phyloP scores from a whole-genome alignment of 805 yeast species.

The Ogataea ganodermae region DNA sequence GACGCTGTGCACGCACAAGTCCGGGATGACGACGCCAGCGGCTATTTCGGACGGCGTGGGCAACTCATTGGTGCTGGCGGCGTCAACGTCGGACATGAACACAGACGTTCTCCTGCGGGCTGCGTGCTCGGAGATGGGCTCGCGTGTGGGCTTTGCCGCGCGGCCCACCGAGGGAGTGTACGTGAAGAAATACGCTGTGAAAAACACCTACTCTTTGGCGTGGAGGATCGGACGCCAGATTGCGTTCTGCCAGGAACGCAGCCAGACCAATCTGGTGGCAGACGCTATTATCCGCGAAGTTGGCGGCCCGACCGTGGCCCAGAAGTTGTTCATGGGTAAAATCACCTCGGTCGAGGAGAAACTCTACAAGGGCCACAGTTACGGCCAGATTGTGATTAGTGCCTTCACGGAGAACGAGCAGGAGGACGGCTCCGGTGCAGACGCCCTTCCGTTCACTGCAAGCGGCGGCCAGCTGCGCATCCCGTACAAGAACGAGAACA shows the following conservation, averaged over 20 bases:
- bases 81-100: constrained; percentile 33
- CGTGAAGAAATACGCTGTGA: constrained; percentile 20
- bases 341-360: constrained; percentile 44
- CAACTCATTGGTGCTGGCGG: constrained; percentile 36
- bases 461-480: constrained; percentile 29
- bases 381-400: constrained; percentile 40
- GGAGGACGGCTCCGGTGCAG: not conserved
- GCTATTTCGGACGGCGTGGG: constrained; percentile 42
- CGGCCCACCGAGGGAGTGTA: constrained; percentile 19
- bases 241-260: constrained; percentile 35
- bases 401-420: constrained; percentile 1
- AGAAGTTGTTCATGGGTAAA: constrained; percentile 42
- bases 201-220: constrained; percentile 38
- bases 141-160: constrained; percentile 38
- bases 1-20: constrained; percentile 32
- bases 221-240: constrained; percentile 51
- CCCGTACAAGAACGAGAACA: constrained; percentile 52
- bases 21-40: constrained; percentile 21
- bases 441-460: constrained; percentile 7
- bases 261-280: constrained; percentile 37
- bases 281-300: constrained; percentile 38
- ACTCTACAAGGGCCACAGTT: constrained; percentile 43
- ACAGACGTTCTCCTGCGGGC: constrained; percentile 43
- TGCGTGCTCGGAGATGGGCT: constrained; percentile 43
- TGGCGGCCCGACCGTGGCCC: constrained; percentile 33